phyloP scores from a whole-genome alignment of 2,329 filamentous ascomycete genomes.

The Colletotrichum sp. region DNA sequence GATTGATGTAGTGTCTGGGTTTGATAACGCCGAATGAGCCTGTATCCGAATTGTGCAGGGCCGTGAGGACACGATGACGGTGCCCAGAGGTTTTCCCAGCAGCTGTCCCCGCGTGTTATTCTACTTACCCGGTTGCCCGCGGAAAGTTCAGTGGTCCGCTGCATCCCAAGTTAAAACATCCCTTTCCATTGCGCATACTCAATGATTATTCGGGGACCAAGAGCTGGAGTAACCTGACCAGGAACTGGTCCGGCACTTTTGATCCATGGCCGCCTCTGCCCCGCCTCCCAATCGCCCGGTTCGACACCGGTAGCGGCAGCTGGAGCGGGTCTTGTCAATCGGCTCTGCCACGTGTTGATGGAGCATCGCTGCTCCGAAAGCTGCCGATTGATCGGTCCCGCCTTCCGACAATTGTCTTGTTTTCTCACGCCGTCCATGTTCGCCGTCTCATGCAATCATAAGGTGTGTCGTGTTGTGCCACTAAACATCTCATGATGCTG shows the following conservation, averaged over 20 bases:
- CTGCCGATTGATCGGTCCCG: not conserved
- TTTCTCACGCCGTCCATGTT: not conserved
- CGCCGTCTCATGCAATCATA: not conserved
- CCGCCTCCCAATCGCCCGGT: not conserved
- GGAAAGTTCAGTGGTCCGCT: not conserved
- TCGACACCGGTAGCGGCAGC: not conserved
- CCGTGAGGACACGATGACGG: not conserved
- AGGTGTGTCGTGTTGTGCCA: not conserved
- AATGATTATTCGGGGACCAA: not conserved
- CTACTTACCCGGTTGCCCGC: not conserved
- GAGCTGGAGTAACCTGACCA: not conserved
- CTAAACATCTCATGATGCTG: not conserved
- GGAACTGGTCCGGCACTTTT: not conserved
- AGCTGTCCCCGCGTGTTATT: not conserved
- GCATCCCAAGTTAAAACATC: not conserved
- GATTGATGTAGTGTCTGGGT: not conserved
- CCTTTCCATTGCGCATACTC: too few relatives aligned
- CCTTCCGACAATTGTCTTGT: not conserved
- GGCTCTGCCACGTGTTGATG: conserved; percentile 7
- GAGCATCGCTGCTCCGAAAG: not conserved
- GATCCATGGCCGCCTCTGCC: not conserved
- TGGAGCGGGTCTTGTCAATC: not conserved
- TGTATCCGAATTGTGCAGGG: not conserved
- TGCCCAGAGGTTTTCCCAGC: not conserved
- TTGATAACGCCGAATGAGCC: not conserved